Percentiles rank a stretch among this genome's conserved stretches.
phyloP scores from a whole-genome alignment of 2,329 filamentous ascomycete species.

The Penicillium decumbens region DNA sequence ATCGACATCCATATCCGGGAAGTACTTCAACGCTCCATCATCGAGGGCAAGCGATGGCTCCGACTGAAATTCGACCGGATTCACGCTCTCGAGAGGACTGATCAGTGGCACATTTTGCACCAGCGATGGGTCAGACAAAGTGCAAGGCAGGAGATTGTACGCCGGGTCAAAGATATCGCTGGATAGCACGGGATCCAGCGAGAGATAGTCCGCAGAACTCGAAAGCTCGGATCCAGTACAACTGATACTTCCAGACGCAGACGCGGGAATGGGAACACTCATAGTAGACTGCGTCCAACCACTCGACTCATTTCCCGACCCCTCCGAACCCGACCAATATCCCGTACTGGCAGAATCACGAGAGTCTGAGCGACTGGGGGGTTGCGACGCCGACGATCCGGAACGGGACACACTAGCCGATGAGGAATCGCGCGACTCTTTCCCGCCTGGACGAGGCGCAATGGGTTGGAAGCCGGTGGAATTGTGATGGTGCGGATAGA shows the following conservation, averaged over 20 bases:
- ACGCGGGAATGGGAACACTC: background rate
- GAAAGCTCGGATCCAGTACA: slow-evolving; percentile 3
- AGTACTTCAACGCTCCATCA: slow-evolving; percentile 9
- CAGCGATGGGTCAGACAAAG: slow-evolving; percentile 4
- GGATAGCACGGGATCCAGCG: slow-evolving; percentile 8
- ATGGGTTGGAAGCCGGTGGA: slow-evolving; percentile 22
- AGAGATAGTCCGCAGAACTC: slow-evolving; percentile 7
- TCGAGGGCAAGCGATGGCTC: slow-evolving; percentile 15
- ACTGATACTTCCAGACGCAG: background rate
- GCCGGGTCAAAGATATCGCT: slow-evolving; percentile 17
- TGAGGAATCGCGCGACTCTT: slow-evolving; percentile 1
- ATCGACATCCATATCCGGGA: slow-evolving; percentile 21
- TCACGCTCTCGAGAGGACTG: slow-evolving; percentile 17
- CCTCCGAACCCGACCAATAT: slow-evolving; percentile 21
- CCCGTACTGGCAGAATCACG: slow-evolving; percentile 5
- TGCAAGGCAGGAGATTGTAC: slow-evolving; percentile 15
- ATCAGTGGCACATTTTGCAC: slow-evolving; percentile 12
- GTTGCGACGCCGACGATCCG: slow-evolving; percentile 8
- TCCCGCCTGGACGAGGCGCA: slow-evolving; percentile 16
- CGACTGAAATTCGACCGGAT: slow-evolving; percentile 22
- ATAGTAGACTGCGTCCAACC: background rate
- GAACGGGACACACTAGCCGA: slow-evolving; percentile 13
- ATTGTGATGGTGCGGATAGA: slow-evolving; percentile 20
- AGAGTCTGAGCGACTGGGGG: slow-evolving; percentile 1
- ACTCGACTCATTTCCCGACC: slow-evolving; percentile 8